Percentiles rank a stretch among this genome's conserved stretches.
These are phyloP conservation scores for Paraurostyla sp. DNA, from an alignment of 73 alveolate genomes.

Conservation along the genomic window DNA sequence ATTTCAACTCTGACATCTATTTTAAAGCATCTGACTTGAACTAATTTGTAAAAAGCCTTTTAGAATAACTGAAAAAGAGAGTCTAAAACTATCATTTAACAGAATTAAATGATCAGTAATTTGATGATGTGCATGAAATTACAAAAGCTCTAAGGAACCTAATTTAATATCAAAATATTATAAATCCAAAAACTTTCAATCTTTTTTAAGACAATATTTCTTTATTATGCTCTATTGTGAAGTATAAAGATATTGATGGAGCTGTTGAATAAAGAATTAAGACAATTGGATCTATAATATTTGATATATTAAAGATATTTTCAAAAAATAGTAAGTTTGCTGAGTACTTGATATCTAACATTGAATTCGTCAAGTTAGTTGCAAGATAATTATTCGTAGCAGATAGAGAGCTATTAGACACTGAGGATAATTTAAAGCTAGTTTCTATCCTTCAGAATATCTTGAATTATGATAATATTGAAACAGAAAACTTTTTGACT, in stretches of 20 bases:
- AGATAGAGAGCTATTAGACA: neutral
- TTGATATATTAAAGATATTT: constrained; percentile 12
- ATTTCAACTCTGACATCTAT: constrained; percentile 49
- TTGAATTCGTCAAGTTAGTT: constrained; percentile 34
- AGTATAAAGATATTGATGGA: constrained; percentile 5
- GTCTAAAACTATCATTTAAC: neutral
- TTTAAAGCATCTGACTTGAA: constrained; percentile 24
- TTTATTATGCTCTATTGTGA: neutral
- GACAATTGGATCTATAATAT: constrained; percentile 23
- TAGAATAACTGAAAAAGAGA: constrained; percentile 10
- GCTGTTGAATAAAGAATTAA: neutral
- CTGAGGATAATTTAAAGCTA: constrained; percentile 5
- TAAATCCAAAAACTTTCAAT: neutral
- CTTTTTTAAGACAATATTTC: constrained; percentile 3
- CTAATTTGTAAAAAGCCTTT: constrained; percentile 4
- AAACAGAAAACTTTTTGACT: neutral
- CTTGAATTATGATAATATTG: neutral
- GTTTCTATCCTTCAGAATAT: neutral
- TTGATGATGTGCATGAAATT: constrained; percentile 43
- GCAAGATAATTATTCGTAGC: neutral
- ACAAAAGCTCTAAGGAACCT: constrained; percentile 56
- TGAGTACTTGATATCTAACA: neutral
- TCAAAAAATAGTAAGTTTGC: constrained; percentile 33
- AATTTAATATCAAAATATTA: constrained; percentile 31
- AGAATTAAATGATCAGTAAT: neutral